Percentiles rank a stretch among this genome's conserved stretches.
phyloP scores from a whole-genome alignment of 306 rosid genomes.

The Prosopis cineraria region DNA sequence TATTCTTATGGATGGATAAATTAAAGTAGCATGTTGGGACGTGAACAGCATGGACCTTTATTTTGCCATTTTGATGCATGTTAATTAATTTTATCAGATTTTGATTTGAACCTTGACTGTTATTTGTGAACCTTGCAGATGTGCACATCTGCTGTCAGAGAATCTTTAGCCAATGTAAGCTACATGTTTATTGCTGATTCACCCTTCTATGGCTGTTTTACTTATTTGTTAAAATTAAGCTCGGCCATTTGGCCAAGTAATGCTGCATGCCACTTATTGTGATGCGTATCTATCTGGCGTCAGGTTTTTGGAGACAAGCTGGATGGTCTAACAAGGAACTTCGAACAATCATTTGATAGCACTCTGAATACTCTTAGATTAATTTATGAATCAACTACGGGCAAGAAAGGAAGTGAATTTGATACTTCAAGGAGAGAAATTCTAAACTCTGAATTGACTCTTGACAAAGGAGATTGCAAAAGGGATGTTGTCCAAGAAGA shows the following conservation, averaged over 20 bases:
- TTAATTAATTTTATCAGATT: conserved; percentile 10
- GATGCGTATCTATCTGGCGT: conserved; percentile 39
- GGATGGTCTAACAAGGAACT: conserved; percentile 70
- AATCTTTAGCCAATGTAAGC: conserved; percentile 93
- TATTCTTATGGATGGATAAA: neutral
- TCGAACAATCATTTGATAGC: conserved; percentile 81
- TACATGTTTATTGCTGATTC: conserved; percentile 44
- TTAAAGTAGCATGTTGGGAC: neutral
- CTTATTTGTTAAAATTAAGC: conserved; percentile 41
- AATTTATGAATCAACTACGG: conserved; percentile 55
- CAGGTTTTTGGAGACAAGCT: conserved; percentile 84
- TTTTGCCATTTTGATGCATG: conserved; percentile 8
- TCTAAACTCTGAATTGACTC: conserved; percentile 36
- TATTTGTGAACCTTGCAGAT: conserved; percentile 59
- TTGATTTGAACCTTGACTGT: conserved; percentile 27
- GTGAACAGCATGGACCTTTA: neutral
- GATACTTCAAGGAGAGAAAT: conserved; percentile 33
- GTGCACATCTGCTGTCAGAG: conserved; percentile 79
- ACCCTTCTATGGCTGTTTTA: conserved; percentile 44
- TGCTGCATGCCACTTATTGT: conserved; percentile 42
- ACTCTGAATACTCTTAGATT: conserved; percentile 76
- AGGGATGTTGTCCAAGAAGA: conserved; percentile 40
- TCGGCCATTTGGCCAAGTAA: conserved; percentile 44
- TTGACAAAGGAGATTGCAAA: conserved; percentile 34
- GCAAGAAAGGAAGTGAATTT: conserved; percentile 33